Percentiles rank a stretch among this genome's conserved stretches.
These are phyloP conservation scores for Cladobotryum protrusum DNA, from an alignment of 2,329 filamentous ascomycete species.

Conservation along the genomic window DNA sequence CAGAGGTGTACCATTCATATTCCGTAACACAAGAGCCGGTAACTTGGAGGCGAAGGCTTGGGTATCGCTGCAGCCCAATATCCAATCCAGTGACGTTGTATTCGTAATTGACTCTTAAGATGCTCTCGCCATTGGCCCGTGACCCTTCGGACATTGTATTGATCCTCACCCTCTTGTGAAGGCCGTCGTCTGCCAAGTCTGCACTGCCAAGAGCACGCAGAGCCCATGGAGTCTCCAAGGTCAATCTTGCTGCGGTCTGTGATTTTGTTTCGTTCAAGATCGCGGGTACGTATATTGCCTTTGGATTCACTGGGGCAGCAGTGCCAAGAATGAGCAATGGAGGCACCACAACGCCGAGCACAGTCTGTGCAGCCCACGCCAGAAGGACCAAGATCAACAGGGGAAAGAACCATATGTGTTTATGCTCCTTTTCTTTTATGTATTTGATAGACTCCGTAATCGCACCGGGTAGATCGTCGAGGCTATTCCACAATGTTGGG, in stretches of 20 bases:
- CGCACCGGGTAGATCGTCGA: neutral
- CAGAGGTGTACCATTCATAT: neutral
- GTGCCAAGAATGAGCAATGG: conserved; percentile 3
- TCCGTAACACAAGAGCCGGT: conserved; percentile 1
- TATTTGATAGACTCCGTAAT: neutral
- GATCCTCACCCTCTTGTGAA: neutral
- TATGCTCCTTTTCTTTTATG: neutral
- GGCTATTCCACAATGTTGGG: neutral
- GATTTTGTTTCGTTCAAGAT: neutral
- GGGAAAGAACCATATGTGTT: neutral
- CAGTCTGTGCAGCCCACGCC: neutral
- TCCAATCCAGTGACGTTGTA: conserved; percentile 1
- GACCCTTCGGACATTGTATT: neutral
- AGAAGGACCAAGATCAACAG: neutral
- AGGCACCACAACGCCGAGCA: neutral
- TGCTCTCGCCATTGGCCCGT: neutral
- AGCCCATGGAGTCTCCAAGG: neutral
- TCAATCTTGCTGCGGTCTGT: neutral
- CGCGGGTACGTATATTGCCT: neutral
- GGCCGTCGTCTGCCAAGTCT: neutral
- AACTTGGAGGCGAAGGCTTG: neutral
- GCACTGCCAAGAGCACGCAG: neutral
- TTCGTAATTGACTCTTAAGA: neutral
- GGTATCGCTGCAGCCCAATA: conserved; percentile 1
- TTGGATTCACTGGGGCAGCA: conserved; percentile 1